Base-by-base conservation (phyloP, 768 basidiomycete species). In the Gyrodon lividus region DNA sequence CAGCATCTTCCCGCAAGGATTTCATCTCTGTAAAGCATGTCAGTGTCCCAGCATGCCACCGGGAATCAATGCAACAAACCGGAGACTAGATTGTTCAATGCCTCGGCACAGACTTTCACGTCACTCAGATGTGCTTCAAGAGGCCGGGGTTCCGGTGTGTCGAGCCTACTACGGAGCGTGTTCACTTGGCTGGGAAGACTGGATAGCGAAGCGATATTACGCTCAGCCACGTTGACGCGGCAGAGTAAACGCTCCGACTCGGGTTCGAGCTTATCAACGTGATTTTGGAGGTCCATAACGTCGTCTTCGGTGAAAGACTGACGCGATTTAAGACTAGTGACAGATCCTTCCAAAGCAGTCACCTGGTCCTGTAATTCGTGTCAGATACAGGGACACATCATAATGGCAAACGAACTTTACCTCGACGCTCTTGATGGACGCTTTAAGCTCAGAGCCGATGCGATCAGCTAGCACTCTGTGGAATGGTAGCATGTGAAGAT, bases 1-100 rank as follows among this genome's bases (percentile, higher is more conserved):
- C 72, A 5, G 74, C 69, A 35, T 66, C 72, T 42, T 76, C 72
- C 2, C 72, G 73, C 37, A 82, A 63, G 6, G 49, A 52, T 46
- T 68, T 74, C 74, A 81, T 75, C 54, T 81, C 80, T 81, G 55
- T 28, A 10, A 19, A 22, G 28, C 5, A 20, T 8, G 23, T 54
- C 33, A 60, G 46, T 10, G 10, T 49, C n/a, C n/a, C 34, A 10
- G 9, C 12, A n/a, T 26, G 19, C 34, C 20, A 30, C 5, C 6
- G 50, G 23, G 31, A 28, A 31, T 8, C 37, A 33, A 47, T 10
- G 24, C 26, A 16, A 57, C 68, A 42, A 56, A 81, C 82, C 80
- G 33, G 68, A 67, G 10, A 79, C 68, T 8, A 81, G 61, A 35
- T 61, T 67, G 23, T 61, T 65, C 49, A 81, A 60, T 6, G 67